Evolutionary conservation across 2,329 filamentous ascomycete species (phyloP), one percentile per base, ranked within the genome.

Genomic region (Aspergillus persii): DNA sequence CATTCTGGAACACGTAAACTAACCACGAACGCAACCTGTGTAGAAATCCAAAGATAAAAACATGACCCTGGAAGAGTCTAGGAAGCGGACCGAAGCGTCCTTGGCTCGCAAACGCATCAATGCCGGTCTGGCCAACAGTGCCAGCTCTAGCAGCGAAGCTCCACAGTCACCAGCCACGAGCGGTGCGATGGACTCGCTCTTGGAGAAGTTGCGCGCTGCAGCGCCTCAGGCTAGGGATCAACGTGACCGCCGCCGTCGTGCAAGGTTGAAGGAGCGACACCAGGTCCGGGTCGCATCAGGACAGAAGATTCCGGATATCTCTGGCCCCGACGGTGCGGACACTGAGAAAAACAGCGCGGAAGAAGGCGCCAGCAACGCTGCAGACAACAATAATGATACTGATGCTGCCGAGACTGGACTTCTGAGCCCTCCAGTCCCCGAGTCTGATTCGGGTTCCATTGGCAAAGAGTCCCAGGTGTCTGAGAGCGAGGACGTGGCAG

Each of bases 11-110:
- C 48, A 15, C 3, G 9, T 30, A 27, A 12, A 23, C 54, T 59
- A 59, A 63, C 30, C 8, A 36, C 51, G n/a, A 49, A 49, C 60
- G 57, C 62, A 31, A 8, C 2, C 66, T 54, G 11, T 58, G 44
- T 51, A 86, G 89, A 94, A 89, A 84, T 96, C 92, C 33, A 87
- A 88, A 66, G 91, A 96, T 68, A 98, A 98, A 88, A 99, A 98
- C 77, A 78, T 94, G 23, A 74, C 83, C 31, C 76, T 92, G 61
- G 95, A 99, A 77, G 93, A 96, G 70, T 88, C 85, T 56, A 87
- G 88, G 68, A 90, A 86, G 66, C 89, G 91, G 65, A 96, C 96
- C 74, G 94, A 98, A 76, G 90, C 88, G 41, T 95, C 89, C 48
- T 91, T 98, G 87, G 94, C 94, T 76, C 89, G 94, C 69, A 97